These are phyloP conservation scores for Lyophyllum semitale DNA, from an alignment of 768 basidiomycete genomes.

Conservation along the genomic window DNA sequence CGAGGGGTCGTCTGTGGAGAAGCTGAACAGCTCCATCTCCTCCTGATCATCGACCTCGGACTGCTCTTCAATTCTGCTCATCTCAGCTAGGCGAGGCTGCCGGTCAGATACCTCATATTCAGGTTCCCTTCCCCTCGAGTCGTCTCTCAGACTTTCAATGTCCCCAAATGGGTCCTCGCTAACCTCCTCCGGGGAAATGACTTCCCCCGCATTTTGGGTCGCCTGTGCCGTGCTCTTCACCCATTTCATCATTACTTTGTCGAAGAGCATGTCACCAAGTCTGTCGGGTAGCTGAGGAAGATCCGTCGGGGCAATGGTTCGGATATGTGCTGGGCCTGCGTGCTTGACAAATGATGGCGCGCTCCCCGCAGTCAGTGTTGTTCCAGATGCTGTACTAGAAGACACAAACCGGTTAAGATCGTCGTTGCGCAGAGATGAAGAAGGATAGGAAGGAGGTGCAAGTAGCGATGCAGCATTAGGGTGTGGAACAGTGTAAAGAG, in stretches of 20 bases:
- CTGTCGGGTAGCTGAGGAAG: slow-evolving; percentile 73
- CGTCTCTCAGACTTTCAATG: slow-evolving; percentile 82
- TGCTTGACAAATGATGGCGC: slow-evolving; percentile 86
- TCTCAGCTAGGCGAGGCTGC: slow-evolving; percentile 27
- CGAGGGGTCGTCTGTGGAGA: slow-evolving; percentile 67
- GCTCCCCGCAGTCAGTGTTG: slow-evolving; percentile 70
- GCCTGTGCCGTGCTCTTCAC: slow-evolving; percentile 57
- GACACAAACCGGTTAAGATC: slow-evolving; percentile 91
- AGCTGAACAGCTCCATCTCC: slow-evolving; percentile 69
- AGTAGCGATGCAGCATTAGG: slow-evolving; percentile 23
- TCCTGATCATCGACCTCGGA: slow-evolving; percentile 62
- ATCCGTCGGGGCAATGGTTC: slow-evolving; percentile 80
- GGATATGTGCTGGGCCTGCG: slow-evolving; percentile 74
- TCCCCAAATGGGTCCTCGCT: slow-evolving; percentile 93
- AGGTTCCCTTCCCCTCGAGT: slow-evolving; percentile 41
- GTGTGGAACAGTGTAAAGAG: slow-evolving; percentile 23
- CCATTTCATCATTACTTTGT: slow-evolving; percentile 84
- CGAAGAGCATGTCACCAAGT: slow-evolving; percentile 88
- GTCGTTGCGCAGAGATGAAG: slow-evolving; percentile 59
- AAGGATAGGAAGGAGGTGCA: slow-evolving; percentile 48
- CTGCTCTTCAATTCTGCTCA: slow-evolving; percentile 51
- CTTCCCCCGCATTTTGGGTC: slow-evolving; percentile 28
- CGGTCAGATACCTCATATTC: slow-evolving; percentile 14
- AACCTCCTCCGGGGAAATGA: slow-evolving; percentile 40
- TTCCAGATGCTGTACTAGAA: slow-evolving; percentile 80